A percentile compares a stretch with the other conserved stretches of the same genome.
Evolutionary conservation across 2,329 filamentous ascomycete genomes (phyloP).

Genomic region (Microdochium trichocladiopsis): DNA sequence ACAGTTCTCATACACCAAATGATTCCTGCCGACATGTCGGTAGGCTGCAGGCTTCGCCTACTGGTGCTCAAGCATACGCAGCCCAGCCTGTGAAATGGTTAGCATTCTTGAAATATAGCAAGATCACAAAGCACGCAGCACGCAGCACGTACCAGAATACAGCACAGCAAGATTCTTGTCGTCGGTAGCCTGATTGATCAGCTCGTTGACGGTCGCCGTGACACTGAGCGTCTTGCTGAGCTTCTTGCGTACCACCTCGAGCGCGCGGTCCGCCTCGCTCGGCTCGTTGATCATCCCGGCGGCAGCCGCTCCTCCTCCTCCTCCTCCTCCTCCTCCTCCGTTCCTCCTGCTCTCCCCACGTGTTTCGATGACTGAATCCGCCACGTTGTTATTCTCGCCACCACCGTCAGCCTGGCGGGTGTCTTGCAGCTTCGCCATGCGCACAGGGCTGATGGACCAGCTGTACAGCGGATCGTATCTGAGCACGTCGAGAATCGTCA

Average conservation of each 20-base stretch:
- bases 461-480: constrained; percentile 97
- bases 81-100: background rate
- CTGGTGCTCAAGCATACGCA: background rate
- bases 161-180: constrained; percentile 86
- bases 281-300: constrained; percentile 42
- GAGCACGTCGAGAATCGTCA: constrained; percentile 95
- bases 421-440: constrained; percentile 58
- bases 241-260: constrained; percentile 95
- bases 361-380: constrained; percentile 27
- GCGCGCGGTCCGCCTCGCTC: constrained; percentile 79
- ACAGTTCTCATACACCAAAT: too few species aligned
- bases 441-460: constrained; percentile 78
- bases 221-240: constrained; percentile 90
- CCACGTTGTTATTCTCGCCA: constrained; percentile 21
- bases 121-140: background rate
- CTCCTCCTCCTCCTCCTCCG: constrained; percentile 20
- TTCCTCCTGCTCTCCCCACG: constrained; percentile 22
- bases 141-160: constrained; percentile 71
- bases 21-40: too few species aligned
- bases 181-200: constrained; percentile 94
- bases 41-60: too few species aligned
- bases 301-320: constrained; percentile 15
- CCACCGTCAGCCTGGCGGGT: constrained; percentile 42
- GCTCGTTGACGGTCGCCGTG: constrained; percentile 88
- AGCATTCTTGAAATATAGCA: background rate